Percentiles rank a stretch among this genome's conserved stretches.
These are phyloP conservation scores for Dothideomycetes sp. DNA, from an alignment of 2,329 filamentous ascomycete genomes.

Conservation along the genomic window DNA sequence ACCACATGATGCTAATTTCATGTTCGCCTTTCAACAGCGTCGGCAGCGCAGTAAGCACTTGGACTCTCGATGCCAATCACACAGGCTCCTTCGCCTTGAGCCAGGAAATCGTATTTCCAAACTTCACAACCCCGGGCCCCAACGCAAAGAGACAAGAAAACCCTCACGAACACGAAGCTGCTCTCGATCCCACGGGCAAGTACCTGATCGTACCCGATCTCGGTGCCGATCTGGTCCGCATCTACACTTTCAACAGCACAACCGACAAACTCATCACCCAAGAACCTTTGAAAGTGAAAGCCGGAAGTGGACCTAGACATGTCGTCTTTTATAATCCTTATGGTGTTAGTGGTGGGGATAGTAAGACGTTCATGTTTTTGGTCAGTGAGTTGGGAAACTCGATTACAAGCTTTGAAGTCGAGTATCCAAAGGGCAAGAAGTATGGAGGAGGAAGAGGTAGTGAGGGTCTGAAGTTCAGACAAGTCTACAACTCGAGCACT, in stretches of 20 bases:
- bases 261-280: constrained; percentile 21
- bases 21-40: constrained; percentile 15
- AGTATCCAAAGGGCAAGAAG: constrained; percentile 31
- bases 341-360: constrained; percentile 17
- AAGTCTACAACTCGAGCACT: constrained; percentile 40
- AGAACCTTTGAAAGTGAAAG: constrained; percentile 19
- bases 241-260: constrained; percentile 23
- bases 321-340: constrained; percentile 28
- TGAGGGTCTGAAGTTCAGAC: constrained; percentile 41
- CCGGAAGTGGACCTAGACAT: constrained; percentile 30
- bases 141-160: constrained; percentile 26
- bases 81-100: constrained; percentile 35
- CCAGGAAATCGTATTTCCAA: constrained; percentile 24
- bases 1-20: too few relatives aligned
- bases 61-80: constrained; percentile 42
- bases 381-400: constrained; percentile 45
- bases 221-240: constrained; percentile 29
- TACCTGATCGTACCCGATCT: constrained; percentile 31
- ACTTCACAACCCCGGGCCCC: constrained; percentile 22
- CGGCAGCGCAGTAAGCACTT: constrained; percentile 31
- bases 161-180: constrained; percentile 29
- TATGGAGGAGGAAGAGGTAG: too few relatives aligned
- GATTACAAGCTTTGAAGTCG: constrained; percentile 39
- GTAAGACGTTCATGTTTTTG: constrained; percentile 28
- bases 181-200: constrained; percentile 30